Base-by-base conservation (phyloP, 495 filamentous ascomycete species). In the Tuber calosporum region DNA sequence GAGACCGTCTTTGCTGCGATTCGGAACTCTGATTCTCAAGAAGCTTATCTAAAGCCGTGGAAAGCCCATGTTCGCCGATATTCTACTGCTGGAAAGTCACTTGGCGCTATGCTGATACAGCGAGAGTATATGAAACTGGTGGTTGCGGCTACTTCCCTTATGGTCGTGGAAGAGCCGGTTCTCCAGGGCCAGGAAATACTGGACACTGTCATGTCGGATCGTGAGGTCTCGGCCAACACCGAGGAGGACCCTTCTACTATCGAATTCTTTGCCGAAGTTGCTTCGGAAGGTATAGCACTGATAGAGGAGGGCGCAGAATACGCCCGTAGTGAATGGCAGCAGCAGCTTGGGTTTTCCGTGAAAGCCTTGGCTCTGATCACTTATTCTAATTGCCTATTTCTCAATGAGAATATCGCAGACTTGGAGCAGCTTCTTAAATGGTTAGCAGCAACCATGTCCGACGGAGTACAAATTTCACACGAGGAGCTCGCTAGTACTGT, bases 241-340 rank as follows among this genome's bases (percentile, higher is more conserved):
- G 85, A 86, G 70, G 85, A 82, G 39, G 84, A 86, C 73, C 87
- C 85, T 77, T 83, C 81, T 69, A 86, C 88, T 17, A 84, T 96
- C 66, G 90, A 94, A 80, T 84, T 88, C 4, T 85, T 94, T 71
- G 88, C 91, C 8, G 88, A 90, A 30, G 87, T 96, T 75, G 90
- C 93, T 70, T 86, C 87, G 22, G 91, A 96, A 70, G 89, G 93
- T 79, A 92, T 97, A 85, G 87, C 88, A 74, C 86, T 93, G 66
- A 85, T 98, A n/a, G 93, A 97, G 79, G 92, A 93, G 66, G 91
- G 90, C 53, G 89, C 92, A 2, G 94, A 98, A 82, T 97, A 96
- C 79, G 84, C 96, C 45, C 90, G 91, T 73, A 93, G 93, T 0
- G 88, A 91, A 34, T 96, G 90, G 84, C 93, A 97, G 80, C 95